These are phyloP conservation scores for Exophiala alcalophila DNA, from an alignment of 2,329 filamentous ascomycete species.

Conservation along the genomic window DNA sequence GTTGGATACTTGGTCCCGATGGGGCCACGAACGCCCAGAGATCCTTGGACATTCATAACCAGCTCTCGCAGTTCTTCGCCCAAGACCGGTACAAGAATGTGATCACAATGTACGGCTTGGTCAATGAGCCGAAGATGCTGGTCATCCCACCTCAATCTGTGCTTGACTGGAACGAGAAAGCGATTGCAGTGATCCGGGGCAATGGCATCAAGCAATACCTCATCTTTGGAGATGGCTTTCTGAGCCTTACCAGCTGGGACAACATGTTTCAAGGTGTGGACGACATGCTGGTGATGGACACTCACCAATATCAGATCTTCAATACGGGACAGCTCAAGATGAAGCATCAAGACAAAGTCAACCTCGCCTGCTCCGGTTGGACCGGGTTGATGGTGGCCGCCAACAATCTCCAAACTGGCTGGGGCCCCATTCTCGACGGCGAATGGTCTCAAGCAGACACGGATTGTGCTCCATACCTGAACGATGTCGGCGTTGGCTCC, in stretches of 20 bases:
- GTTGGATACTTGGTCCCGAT: constrained; percentile 88
- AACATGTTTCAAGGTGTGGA: constrained; percentile 70
- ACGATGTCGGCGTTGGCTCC: constrained; percentile 82
- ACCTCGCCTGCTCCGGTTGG: constrained; percentile 87
- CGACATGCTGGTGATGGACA: constrained; percentile 76
- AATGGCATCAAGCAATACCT: constrained; percentile 73
- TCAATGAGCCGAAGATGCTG: constrained; percentile 91
- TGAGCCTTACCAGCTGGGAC: constrained; percentile 88
- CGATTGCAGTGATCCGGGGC: constrained; percentile 67
- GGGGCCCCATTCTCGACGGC: constrained; percentile 89
- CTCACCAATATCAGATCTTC: constrained; percentile 98
- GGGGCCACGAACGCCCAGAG: constrained; percentile 75
- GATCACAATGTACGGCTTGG: constrained; percentile 87
- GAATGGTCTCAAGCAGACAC: constrained; percentile 98
- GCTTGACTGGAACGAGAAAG: constrained; percentile 73
- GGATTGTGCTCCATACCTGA: constrained; percentile 82
- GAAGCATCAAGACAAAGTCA: constrained; percentile 77
- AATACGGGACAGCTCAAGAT: constrained; percentile 81
- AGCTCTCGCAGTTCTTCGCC: constrained; percentile 85
- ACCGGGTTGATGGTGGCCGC: constrained; percentile 70
- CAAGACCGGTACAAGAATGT: constrained; percentile 91
- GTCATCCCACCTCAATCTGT: constrained; percentile 62
- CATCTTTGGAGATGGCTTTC: constrained; percentile 92
- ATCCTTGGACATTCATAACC: constrained; percentile 81
- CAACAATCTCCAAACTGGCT: constrained; percentile 62